Evolutionary conservation across 2,329 filamentous ascomycete species (phyloP).

Genomic region (Arthrobotrys iridis): DNA sequence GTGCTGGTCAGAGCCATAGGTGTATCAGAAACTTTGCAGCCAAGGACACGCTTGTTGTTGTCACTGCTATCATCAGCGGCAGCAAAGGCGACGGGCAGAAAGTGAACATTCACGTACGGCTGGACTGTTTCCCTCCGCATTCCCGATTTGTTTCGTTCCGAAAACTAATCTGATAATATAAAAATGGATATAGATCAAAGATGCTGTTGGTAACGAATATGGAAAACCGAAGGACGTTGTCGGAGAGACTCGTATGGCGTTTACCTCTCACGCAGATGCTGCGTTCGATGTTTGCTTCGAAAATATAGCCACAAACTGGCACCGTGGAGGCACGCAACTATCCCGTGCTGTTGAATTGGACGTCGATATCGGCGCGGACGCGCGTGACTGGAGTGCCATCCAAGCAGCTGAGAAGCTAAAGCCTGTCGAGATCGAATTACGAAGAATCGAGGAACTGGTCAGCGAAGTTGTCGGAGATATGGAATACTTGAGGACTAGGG

Average conservation of each 20-base stretch:
- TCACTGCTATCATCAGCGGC: conserved; percentile 89
- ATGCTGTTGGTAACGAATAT: conserved; percentile 96
- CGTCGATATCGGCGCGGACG: conserved; percentile 94
- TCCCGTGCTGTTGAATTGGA: conserved; percentile 75
- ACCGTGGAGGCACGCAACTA: conserved; percentile 54
- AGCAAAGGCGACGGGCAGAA: conserved; percentile 87
- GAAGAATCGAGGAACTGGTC: conserved; percentile 89
- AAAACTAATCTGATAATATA: neutral
- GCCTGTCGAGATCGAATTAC: conserved; percentile 92
- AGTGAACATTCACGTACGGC: conserved; percentile 86
- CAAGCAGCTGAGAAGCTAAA: conserved; percentile 97
- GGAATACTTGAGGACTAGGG: conserved; percentile 89
- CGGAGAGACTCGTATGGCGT: conserved; percentile 91
- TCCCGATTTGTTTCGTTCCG: neutral
- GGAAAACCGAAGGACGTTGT: conserved; percentile 88
- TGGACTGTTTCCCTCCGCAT: conserved; percentile 16
- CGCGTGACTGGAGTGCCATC: conserved; percentile 97
- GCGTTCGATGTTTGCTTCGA: conserved; percentile 98
- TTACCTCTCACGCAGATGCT: conserved; percentile 89
- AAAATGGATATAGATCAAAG: conserved; percentile 76
- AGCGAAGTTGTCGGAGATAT: conserved; percentile 90
- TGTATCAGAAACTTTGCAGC: conserved; percentile 97
- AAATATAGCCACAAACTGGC: conserved; percentile 70
- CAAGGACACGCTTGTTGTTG: conserved; percentile 91
- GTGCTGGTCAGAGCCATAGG: conserved; percentile 73